These are phyloP conservation scores for Allodekkera sacchari DNA, from an alignment of 805 yeast species.

Conservation along the genomic window DNA sequence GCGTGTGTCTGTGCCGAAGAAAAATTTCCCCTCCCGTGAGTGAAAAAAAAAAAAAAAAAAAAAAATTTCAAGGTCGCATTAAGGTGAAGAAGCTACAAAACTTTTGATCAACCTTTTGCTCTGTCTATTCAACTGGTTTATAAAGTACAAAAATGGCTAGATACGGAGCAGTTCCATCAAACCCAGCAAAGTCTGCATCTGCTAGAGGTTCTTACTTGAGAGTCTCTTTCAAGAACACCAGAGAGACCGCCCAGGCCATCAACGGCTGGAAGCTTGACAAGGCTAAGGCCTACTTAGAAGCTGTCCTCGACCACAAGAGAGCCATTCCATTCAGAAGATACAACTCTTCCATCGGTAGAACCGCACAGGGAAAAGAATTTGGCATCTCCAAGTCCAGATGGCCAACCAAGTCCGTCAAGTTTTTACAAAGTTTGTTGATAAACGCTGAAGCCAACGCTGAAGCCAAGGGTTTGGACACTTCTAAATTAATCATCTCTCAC, in stretches of 20 bases:
- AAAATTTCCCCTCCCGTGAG: too few relatives aligned
- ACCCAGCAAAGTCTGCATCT: slow-evolving; percentile 99
- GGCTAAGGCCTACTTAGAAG: slow-evolving; percentile 93
- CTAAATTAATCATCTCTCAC: slow-evolving; percentile 92
- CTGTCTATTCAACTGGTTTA: too few relatives aligned
- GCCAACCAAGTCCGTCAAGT: slow-evolving; percentile 98
- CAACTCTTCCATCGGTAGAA: slow-evolving; percentile 95
- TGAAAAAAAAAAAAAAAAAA: too few relatives aligned
- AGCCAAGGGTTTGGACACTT: slow-evolving; percentile 95
- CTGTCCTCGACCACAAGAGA: slow-evolving; percentile 96
- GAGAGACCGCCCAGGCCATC: slow-evolving; percentile 98
- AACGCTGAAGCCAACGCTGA: slow-evolving; percentile 99
- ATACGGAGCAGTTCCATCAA: slow-evolving; percentile 98
- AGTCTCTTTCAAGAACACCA: slow-evolving; percentile 99
- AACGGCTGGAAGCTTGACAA: slow-evolving; percentile 95
- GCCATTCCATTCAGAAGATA: slow-evolving; percentile 99
- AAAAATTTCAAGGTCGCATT: too few relatives aligned
- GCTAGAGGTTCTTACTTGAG: slow-evolving; percentile 99
- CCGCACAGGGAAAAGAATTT: slow-evolving; percentile 99
- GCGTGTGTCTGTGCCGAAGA: too few relatives aligned
- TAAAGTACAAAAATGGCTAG: slow-evolving; percentile 91
- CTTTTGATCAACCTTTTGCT: too few relatives aligned
- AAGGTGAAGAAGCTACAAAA: too few relatives aligned
- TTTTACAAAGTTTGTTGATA: slow-evolving; percentile 86
- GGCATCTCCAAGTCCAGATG: slow-evolving; percentile 99